These are phyloP conservation scores for Lanmaoa pseudosensibilis DNA, from an alignment of 768 basidiomycete genomes.

Conservation along the genomic window DNA sequence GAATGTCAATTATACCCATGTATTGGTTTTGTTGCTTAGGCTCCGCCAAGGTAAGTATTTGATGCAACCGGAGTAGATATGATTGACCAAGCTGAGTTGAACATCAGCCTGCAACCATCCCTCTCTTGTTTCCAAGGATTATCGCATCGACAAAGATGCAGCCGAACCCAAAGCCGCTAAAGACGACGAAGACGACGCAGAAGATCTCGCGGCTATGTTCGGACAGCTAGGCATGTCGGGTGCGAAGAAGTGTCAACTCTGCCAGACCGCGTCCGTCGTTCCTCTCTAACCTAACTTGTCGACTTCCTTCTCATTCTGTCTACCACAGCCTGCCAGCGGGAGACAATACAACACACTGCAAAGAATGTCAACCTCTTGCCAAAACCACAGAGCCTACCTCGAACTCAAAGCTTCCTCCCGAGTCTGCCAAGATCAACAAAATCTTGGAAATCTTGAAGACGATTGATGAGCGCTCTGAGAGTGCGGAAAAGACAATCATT, in stretches of 20 bases:
- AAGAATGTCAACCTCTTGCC: slow-evolving; percentile 56
- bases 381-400: slow-evolving; percentile 39
- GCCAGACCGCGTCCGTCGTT: slow-evolving; percentile 62
- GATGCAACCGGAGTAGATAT: background rate
- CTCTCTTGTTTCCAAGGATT: slow-evolving; percentile 73
- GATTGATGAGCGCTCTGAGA: slow-evolving; percentile 56
- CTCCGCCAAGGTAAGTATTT: slow-evolving; percentile 76
- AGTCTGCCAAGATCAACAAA: slow-evolving; percentile 87
- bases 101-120: slow-evolving; percentile 86
- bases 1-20: slow-evolving; percentile 63
- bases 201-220: slow-evolving; percentile 76
- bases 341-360: slow-evolving; percentile 48
- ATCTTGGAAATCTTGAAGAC: slow-evolving; percentile 68
- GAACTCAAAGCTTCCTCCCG: slow-evolving; percentile 49
- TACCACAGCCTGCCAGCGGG: slow-evolving; percentile 15
- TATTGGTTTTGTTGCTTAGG: slow-evolving; percentile 71
- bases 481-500: slow-evolving; percentile 89
- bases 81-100: background rate
- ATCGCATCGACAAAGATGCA: slow-evolving; percentile 71
- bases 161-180: slow-evolving; percentile 62
- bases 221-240: slow-evolving; percentile 61
- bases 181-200: slow-evolving; percentile 55
- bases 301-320: slow-evolving; percentile 1
- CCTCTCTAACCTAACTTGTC: background rate
- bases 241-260: slow-evolving; percentile 73